Evolutionary conservation across 148 eudicot genomes (phyloP), one percentile per base, ranked within the genome.

Genomic region (Nepenthes mirabilis): DNA sequence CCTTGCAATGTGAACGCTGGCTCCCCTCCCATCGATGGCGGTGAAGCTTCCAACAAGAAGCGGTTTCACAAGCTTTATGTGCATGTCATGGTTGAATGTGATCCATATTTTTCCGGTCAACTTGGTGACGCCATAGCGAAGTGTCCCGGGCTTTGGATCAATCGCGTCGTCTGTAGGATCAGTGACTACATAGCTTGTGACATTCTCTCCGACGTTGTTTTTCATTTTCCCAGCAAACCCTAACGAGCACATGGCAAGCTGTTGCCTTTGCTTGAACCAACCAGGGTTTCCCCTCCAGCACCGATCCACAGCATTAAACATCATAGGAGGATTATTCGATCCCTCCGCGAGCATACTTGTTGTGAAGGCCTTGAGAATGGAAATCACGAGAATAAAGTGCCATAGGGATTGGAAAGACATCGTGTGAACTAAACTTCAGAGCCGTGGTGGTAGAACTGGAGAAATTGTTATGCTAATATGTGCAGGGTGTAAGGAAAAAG

Each of bases 1-100:
- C 1, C 60, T 36, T 6, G 83, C 62, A 32, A 90, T 78, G 7
- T 79, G 62, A 1, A 79, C 66, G 2, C 53, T 51, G 11, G 70
- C 83, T 2, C 83, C 83, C 48, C 86, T 60, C 2, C 77, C 83
- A 35, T 82, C 83, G 55, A 82, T 73, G 11, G 74, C 62, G 6
- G 78, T 78, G 58, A 57, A 73, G 37, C 78, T 73, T 33, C 68
- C 72, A 14, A 83, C 70, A n/a, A 77, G 63, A 36, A 83, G 82
- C 3, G 78, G 72, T 54, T 68, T 68, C 33, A 64, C 48, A 2
- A 83, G 79, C 47, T 59, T 80, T 33, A 83, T 83, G 11, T 2
- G 14, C 85, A 83, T 80, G 61, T 77, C 77, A 34, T 54, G 59
- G n/a, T 57, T 13, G 37, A 83, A 83, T 2, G 80, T 75, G 43